A percentile compares a stretch with the other conserved stretches of the same genome.
phyloP scores from a whole-genome alignment of 108 stramenopile species.

The Cyclotella choctawhatcheeana region DNA sequence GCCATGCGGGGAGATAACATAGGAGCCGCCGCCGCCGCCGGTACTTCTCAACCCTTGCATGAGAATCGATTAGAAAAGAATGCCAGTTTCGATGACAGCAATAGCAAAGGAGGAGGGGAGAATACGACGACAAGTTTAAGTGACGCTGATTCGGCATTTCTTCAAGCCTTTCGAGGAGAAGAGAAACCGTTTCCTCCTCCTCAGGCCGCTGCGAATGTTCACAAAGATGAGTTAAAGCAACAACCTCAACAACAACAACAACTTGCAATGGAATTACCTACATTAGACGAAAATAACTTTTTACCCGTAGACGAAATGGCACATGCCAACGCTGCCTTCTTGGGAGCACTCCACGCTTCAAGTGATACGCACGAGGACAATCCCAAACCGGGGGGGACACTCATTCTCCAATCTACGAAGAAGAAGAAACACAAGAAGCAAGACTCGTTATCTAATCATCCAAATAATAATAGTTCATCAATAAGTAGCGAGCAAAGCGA shows the following conservation, averaged over 20 bases:
- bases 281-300: not conserved
- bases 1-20: constrained; percentile 4
- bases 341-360: constrained; percentile 48
- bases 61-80: not conserved
- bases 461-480: too few relatives aligned
- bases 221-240: not conserved
- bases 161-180: constrained; percentile 30
- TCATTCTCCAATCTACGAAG: constrained; percentile 5
- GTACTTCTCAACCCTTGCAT: not conserved
- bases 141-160: constrained; percentile 23
- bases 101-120: not conserved
- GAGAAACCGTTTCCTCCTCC: not conserved
- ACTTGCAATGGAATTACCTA: not conserved
- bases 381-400: constrained; percentile 6
- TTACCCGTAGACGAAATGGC: constrained; percentile 26
- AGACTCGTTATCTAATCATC: not conserved
- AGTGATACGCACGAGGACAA: constrained; percentile 28
- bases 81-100: not conserved
- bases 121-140: not conserved
- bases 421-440: not conserved
- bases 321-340: constrained; percentile 52
- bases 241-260: not conserved
- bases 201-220: too few relatives aligned
- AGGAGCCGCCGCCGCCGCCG: not conserved
- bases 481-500: too few relatives aligned